Evolutionary conservation across 495 filamentous ascomycete genomes (phyloP), one percentile per base, ranked within the genome.

Genomic region (Hyphodiscus hymeniophilus): DNA sequence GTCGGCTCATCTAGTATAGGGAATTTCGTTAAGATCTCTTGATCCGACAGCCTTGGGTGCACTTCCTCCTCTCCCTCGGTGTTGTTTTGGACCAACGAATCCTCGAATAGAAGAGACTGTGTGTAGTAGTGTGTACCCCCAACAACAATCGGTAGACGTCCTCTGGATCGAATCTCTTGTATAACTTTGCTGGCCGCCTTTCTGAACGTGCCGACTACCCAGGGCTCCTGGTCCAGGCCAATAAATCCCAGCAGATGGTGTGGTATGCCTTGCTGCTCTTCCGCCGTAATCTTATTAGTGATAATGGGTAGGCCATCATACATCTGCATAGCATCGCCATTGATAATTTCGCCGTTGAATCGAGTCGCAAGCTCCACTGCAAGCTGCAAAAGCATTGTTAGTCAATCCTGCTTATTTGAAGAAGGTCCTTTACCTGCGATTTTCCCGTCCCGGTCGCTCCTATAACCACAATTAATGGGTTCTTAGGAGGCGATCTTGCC

Each of bases 301-400:
- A 96, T 90, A 52, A 97, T 85, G 1, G 92, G 89, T 16, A 99
- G 71, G 7, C 90, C 94, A 28, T 79, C 71, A 58, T 99, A 99
- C 75, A 99, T 82, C 62, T 97, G 94, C 87, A 99, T 92, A n/a
- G 92, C 92, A 68, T 99, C 94, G 42, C 85, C 89, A 61, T 99
- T 99, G 71, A 99, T 87, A 44, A 99, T 77, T 66, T 99, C 94
- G 54, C 94, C 94, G 64, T 94, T 85, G 66, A 86, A 90, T 28
- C 73, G 75, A 30, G 72, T 71, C 3, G 94, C 92, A 23, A 99
- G 62, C 38, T 94, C 86, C 7, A 99, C 85, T 43, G 94, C 94
- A 53, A 99, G 85, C 91, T 97, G 53, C 16, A 36, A 45, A 43
- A n/a, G 26, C 48, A 54, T 57, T 45, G 46, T 18, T 42, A 44